Evolutionary conservation across 441 rosid genomes (phyloP).

Genomic region (Theobroma grandiflorum): DNA sequence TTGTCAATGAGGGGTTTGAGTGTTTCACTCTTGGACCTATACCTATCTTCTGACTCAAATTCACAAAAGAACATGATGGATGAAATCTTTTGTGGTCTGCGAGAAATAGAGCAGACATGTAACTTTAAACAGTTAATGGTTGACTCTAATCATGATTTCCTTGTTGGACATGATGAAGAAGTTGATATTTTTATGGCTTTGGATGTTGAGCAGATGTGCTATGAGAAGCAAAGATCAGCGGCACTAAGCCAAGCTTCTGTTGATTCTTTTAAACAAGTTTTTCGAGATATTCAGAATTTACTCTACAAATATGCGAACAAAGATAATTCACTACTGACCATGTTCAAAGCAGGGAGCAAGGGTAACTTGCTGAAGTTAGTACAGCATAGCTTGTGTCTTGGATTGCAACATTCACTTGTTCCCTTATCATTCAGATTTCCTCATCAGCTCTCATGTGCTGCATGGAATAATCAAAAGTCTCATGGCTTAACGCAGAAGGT

Average conservation of each 20-base stretch:
- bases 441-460: conserved; percentile 64
- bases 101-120: conserved; percentile 71
- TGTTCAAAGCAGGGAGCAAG: conserved; percentile 97
- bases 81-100: conserved; percentile 73
- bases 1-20: conserved; percentile 84
- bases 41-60: conserved; percentile 59
- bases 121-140: conserved; percentile 80
- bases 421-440: conserved; percentile 89
- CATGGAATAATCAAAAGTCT: conserved; percentile 72
- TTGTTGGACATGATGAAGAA: conserved; percentile 57
- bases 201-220: conserved; percentile 55
- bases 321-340: conserved; percentile 76
- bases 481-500: conserved; percentile 26
- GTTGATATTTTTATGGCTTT: conserved; percentile 40
- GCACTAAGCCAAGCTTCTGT: conserved; percentile 75
- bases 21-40: conserved; percentile 82
- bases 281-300: conserved; percentile 81
- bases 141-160: conserved; percentile 63
- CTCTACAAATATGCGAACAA: conserved; percentile 65
- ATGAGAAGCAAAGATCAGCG: conserved; percentile 85
- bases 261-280: conserved; percentile 80
- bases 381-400: conserved; percentile 94
- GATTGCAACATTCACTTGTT: conserved; percentile 84
- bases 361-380: conserved; percentile 83
- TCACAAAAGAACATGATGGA: conserved; percentile 68